phyloP scores from a whole-genome alignment of 768 basidiomycete genomes.

The Suillus occidentalis region DNA sequence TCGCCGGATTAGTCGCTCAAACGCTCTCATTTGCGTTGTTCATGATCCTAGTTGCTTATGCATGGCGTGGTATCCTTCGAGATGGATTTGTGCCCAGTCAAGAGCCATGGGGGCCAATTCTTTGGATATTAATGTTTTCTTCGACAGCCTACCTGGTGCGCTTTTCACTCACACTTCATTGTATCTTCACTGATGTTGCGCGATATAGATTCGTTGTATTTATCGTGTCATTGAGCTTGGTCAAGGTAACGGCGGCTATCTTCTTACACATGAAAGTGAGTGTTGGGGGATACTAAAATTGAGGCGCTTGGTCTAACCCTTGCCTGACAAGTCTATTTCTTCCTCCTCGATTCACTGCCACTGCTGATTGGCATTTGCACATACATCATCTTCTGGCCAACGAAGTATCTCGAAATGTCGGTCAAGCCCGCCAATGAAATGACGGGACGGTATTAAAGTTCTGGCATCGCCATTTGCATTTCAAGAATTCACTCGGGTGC shows the following conservation, averaged over 20 bases:
- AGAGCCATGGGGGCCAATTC: slow-evolving; percentile 20
- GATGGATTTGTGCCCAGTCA: slow-evolving; percentile 5
- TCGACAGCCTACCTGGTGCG: slow-evolving; percentile 29
- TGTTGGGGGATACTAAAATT: too few species aligned
- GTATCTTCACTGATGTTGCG: background rate
- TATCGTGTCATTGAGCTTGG: slow-evolving; percentile 29
- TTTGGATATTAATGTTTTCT: slow-evolving; percentile 24
- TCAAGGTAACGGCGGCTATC: slow-evolving; percentile 20
- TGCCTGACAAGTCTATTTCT: slow-evolving; percentile 25
- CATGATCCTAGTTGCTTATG: slow-evolving; percentile 15
- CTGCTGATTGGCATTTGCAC: slow-evolving; percentile 24
- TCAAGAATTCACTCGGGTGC: background rate
- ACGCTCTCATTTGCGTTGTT: slow-evolving; percentile 25
- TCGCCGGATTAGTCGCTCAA: slow-evolving; percentile 28
- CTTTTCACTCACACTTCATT: background rate
- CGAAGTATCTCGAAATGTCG: slow-evolving; percentile 18
- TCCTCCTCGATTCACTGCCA: slow-evolving; percentile 30
- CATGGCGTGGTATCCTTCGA: slow-evolving; percentile 17
- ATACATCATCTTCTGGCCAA: slow-evolving; percentile 30
- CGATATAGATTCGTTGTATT: slow-evolving; percentile 25
- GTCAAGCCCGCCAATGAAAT: background rate
- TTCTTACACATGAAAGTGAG: slow-evolving; percentile 26
- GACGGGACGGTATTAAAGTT: background rate
- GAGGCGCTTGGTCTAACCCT: background rate
- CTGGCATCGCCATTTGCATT: background rate